These are phyloP conservation scores for Gorgonomyces haynaldii DNA, from an alignment of 192 early-diverging fungal species.

Conservation along the genomic window DNA sequence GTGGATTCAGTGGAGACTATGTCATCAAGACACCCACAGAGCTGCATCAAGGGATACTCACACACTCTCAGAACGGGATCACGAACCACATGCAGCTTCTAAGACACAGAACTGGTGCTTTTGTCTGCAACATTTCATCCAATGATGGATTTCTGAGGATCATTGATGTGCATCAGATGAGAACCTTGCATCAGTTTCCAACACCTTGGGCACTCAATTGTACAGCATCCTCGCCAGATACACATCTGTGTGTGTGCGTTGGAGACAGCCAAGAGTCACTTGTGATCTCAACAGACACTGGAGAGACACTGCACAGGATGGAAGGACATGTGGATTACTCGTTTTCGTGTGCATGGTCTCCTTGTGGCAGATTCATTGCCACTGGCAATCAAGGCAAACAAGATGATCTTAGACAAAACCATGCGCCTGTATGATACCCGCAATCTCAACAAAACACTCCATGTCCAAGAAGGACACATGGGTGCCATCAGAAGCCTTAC, in stretches of 20 bases:
- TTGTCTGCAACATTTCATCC: too few species aligned
- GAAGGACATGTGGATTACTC: constrained; percentile 56
- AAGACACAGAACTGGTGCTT: too few species aligned
- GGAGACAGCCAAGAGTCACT: constrained; percentile 36
- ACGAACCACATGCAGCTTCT: too few species aligned
- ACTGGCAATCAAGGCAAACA: constrained; percentile 55
- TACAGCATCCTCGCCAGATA: constrained; percentile 1
- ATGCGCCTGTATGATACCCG: constrained; percentile 53
- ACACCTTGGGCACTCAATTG: constrained; percentile 51
- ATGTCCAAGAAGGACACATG: constrained; percentile 32
- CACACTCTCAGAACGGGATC: too few species aligned
- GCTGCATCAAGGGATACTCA: too few species aligned
- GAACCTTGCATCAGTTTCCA: too few species aligned
- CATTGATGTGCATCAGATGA: too few species aligned
- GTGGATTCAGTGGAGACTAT: constrained; percentile 39
- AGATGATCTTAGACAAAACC: constrained; percentile 14
- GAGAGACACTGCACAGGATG: constrained; percentile 21
- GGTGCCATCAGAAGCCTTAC: constrained; percentile 50
- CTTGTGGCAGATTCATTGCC: constrained; percentile 38
- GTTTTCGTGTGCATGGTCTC: constrained; percentile 55
- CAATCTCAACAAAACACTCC: constrained; percentile 34
- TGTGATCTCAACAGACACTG: constrained; percentile 33
- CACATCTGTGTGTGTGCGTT: not conserved
- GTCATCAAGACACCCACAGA: not conserved
- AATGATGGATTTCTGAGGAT: too few species aligned